phyloP scores from a whole-genome alignment of 2,329 filamentous ascomycete genomes.

The Colletotrichum salicis region DNA sequence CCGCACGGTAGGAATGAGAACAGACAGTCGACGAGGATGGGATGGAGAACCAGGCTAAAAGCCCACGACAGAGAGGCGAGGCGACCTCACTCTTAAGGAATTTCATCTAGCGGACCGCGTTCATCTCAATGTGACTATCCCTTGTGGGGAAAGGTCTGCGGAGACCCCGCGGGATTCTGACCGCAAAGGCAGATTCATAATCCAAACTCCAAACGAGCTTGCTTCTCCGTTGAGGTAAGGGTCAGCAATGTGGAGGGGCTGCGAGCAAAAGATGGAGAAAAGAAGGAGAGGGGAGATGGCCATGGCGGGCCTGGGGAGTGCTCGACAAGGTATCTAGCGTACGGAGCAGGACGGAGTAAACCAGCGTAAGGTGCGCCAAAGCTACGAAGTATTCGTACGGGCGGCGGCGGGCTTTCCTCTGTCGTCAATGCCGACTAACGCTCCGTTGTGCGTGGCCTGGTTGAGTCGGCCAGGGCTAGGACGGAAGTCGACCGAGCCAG shows the following conservation, averaged over 20 bases:
- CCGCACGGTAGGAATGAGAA: background rate
- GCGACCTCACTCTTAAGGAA: constrained; percentile 18
- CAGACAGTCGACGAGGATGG: constrained; percentile 17
- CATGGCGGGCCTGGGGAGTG: background rate
- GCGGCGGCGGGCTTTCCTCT: background rate
- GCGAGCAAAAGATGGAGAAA: constrained; percentile 32
- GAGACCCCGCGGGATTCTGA: constrained; percentile 35
- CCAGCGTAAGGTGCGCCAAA: background rate
- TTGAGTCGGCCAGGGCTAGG: constrained; percentile 32
- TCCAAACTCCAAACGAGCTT: constrained; percentile 20
- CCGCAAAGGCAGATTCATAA: constrained; percentile 32
- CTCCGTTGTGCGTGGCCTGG: constrained; percentile 21
- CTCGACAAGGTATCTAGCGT: background rate
- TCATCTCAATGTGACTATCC: constrained; percentile 11
- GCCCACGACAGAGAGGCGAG: background rate
- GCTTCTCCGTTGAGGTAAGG: constrained; percentile 25
- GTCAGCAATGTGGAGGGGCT: constrained; percentile 20
- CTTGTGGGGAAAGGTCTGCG: constrained; percentile 34
- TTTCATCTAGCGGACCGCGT: constrained; percentile 5
- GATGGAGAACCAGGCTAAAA: background rate
- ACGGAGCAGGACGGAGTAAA: too few relatives aligned
- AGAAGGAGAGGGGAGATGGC: constrained; percentile 2
- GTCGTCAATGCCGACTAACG: constrained; percentile 29
- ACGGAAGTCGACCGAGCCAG: constrained; percentile 33
- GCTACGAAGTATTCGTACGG: background rate